Base-by-base conservation (phyloP, 441 rosid species). In the Gossypium trilobum region DNA sequence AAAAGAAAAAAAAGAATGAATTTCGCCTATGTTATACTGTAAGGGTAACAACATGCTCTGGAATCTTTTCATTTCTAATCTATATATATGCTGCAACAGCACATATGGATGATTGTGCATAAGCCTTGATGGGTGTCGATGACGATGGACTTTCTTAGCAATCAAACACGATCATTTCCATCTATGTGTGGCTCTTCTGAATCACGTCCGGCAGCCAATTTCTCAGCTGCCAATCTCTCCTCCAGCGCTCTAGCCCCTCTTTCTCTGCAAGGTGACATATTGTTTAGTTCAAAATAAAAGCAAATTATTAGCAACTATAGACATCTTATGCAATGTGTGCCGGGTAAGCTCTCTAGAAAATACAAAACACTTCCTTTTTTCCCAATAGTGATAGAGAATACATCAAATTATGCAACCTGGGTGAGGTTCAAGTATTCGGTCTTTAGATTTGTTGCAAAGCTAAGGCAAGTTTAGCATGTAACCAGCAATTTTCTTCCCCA, bases 241-340 rank as follows among this genome's bases (percentile, higher is more conserved):
- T 95, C 98, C 50, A 95, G 80, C 7, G 98, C 98, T 66, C 97
- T 86, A 13, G 97, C 97, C 50, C 99, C 99, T 77, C 97, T 88
- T 86, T 95, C 97, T 82, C 99, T 92, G 93, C 90, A 52, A 39
- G 36, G 52, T 36, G 16, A 60, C 2, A 36, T 2, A 14, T 31
- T 31, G 66, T 14, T 60, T 14, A 14, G 44, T 60, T 60, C 11
- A 60, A 0, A 31, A 8, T 16, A 52, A 60, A 60, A 14, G 1
- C 0, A 57, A 60, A 31, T 17, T 10, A 14, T 60, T 14, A 14
- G 2, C 33, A 60, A 14, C 65, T 10, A 60, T 6, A 29, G 10
- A n/a, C 44, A 60, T 60, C 65, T 14, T 3, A 62, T 1, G 13
- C 22, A 16, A 6, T 20, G 2, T 4, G 1, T 6, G 22, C 65